Base-by-base conservation (phyloP, 2,329 filamentous ascomycete genomes). In the Metarhizium guizhouense region DNA sequence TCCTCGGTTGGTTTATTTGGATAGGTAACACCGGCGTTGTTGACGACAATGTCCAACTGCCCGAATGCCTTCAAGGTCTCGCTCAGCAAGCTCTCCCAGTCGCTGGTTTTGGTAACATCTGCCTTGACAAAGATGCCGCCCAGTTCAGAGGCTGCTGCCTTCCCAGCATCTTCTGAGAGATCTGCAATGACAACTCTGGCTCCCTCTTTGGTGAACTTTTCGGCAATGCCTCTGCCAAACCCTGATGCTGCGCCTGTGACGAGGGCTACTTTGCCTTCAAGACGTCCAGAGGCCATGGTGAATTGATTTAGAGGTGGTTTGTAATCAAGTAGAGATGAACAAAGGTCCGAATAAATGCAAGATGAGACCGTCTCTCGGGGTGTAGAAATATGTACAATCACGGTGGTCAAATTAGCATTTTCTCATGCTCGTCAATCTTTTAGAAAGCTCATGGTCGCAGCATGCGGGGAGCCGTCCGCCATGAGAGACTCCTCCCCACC, bases 111-210 rank as follows among this genome's bases (percentile, higher is more conserved):
- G 0, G 78, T 79, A 11, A 84, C 81, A 62, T 85, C 75, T 13
- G 70, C 75, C 43, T 62, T 64, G 18, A 70, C 56, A 58, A 77
- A 82, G 8, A 65, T 61, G 52, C 73, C 71, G 25, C 74, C 73
- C 4, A 80, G 66, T 47, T 76, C 72, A 18, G 56, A 43, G 0
- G 80, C 80, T 1, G 77, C 73, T 4, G 72, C 67, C 56, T 73
- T 67, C 2, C 82, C 83, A 0, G 76, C 76, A 4, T 74, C 68
- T 16, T 76, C 69, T 34, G 81, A 79, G 57, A 87, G 73, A 65
- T 87, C 84, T 2, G 80, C 80, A 54, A 87, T 78, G 52, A 87
- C 67, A 38, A 87, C 82, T 59, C 76, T 76, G 52, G 77, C 78
- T 43, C 84, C 84, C 68, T 87, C 83, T 29, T 75, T 65, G 6